Percentiles rank a stretch among this genome's conserved stretches.
phyloP scores from a whole-genome alignment of 345 rosid genomes.

The Ceriops decandra region DNA sequence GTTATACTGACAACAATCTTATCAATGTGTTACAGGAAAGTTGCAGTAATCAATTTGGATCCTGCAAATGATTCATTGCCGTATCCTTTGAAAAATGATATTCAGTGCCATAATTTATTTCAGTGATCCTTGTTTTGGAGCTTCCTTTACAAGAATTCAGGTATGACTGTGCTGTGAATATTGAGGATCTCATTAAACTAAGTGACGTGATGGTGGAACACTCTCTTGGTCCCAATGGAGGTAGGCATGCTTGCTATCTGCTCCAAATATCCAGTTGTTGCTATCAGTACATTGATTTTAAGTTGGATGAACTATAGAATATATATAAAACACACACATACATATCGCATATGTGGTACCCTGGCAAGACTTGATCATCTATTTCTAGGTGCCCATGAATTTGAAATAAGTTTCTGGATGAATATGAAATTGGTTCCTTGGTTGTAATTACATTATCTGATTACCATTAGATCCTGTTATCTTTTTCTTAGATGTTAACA shows the following conservation, averaged over 20 bases:
- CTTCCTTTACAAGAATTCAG: slow-evolving; percentile 53
- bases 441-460: too few species aligned
- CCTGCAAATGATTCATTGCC: slow-evolving; percentile 87
- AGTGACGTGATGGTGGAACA: slow-evolving; percentile 78
- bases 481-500: too few species aligned
- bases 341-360: not conserved
- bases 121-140: not conserved
- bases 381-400: not conserved
- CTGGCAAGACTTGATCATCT: not conserved
- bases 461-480: too few species aligned
- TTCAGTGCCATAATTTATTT: not conserved
- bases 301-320: too few species aligned
- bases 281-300: too few species aligned
- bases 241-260: slow-evolving; percentile 23
- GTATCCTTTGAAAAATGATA: slow-evolving; percentile 46
- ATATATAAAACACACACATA: too few species aligned
- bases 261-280: not conserved
- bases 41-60: slow-evolving; percentile 84
- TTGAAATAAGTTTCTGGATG: not conserved
- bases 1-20: not conserved
- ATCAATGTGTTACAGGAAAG: slow-evolving; percentile 55
- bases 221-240: slow-evolving; percentile 97
- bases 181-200: slow-evolving; percentile 75
- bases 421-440: too few species aligned
- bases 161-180: slow-evolving; percentile 78